Percentiles rank a stretch among this genome's conserved stretches.
Evolutionary conservation across 441 rosid species (phyloP).

Genomic region (Adansonia grandidieri): DNA sequence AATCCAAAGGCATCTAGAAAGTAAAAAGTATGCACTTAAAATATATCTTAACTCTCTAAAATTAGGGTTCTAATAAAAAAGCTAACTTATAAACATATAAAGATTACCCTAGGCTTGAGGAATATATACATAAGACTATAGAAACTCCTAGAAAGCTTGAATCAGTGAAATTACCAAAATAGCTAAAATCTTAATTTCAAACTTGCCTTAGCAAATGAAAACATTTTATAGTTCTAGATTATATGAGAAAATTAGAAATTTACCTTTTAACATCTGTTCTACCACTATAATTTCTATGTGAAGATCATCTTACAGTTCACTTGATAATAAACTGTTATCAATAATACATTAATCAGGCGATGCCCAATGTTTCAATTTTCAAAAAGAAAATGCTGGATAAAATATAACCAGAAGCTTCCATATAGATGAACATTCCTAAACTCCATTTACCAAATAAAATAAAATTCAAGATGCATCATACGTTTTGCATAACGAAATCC

Average conservation of each 20-base stretch:
- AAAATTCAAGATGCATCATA: not conserved
- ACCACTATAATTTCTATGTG: not conserved
- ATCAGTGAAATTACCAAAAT: not conserved
- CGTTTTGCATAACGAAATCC: not conserved
- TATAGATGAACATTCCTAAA: not conserved
- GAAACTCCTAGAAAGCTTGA: not conserved
- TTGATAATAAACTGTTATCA: not conserved
- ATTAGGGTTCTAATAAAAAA: not conserved
- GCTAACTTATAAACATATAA: not conserved
- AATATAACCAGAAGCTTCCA: not conserved
- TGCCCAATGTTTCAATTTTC: not conserved
- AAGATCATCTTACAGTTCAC: not conserved
- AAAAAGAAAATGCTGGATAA: not conserved
- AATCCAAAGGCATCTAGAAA: not conserved
- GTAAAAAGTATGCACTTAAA: not conserved
- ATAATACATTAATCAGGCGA: not conserved
- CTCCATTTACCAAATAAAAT: not conserved
- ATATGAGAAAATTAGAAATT: constrained; percentile 6
- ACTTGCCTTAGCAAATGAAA: not conserved
- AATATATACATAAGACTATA: not conserved
- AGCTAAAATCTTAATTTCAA: not conserved
- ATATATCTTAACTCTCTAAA: constrained; percentile 5
- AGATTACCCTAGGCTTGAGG: not conserved
- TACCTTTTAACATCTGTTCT: not conserved
- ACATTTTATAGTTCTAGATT: not conserved